A percentile compares a stretch with the other conserved stretches of the same genome.
Conservation (phyloP, 805 yeast genomes). For the Saccharomyces mikatae region DNA sequence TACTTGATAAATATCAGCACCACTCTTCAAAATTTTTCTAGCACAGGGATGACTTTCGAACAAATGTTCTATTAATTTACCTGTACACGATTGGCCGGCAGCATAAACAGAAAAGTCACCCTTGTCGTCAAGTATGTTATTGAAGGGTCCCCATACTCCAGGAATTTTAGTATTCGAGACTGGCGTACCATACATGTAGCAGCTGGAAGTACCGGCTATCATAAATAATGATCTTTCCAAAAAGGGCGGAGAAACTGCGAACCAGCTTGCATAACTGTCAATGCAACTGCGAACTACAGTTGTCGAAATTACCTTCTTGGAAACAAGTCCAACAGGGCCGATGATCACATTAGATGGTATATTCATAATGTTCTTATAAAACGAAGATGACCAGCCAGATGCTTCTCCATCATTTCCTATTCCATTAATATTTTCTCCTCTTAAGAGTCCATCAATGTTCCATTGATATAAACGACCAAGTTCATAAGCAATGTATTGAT, state of each 20-base stretch:
- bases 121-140: conserved; percentile 25
- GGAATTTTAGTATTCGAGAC: conserved; percentile 16
- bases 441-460: conserved; percentile 2
- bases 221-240: conserved; percentile 32
- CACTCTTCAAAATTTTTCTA: conserved; percentile 3
- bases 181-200: conserved; percentile 34
- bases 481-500: conserved; percentile 36
- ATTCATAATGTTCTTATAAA: conserved; percentile 19
- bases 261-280: conserved; percentile 53
- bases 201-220: conserved; percentile 60
- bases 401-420: conserved; percentile 51
- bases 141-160: conserved; percentile 59
- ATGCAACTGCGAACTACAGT: conserved; percentile 43
- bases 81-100: conserved; percentile 55
- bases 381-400: conserved; percentile 41
- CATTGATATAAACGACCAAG: conserved; percentile 18
- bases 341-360: conserved; percentile 21
- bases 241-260: conserved; percentile 30
- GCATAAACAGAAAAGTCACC: conserved; percentile 33
- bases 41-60: conserved; percentile 37
- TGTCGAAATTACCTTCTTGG: conserved; percentile 3
- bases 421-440: conserved; percentile 10
- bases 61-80: conserved; percentile 42
- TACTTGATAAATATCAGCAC: conserved; percentile 11
- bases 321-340: conserved; percentile 5